These are phyloP conservation scores for Bipolaris sorokiniana DNA, from an alignment of 2,329 filamentous ascomycete species.

Conservation along the genomic window DNA sequence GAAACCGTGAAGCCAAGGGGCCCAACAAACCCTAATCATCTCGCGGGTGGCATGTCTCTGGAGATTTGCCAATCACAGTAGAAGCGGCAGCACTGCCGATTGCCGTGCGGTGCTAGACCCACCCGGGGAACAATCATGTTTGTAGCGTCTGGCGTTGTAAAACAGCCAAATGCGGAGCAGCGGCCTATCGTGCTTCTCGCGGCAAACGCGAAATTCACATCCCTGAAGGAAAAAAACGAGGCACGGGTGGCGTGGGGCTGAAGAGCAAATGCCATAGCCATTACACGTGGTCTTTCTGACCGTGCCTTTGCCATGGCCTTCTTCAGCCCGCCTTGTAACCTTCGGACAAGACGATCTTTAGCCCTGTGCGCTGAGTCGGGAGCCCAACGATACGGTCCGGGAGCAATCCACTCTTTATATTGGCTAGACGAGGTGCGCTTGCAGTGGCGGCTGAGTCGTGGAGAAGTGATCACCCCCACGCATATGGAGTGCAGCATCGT, in stretches of 20 bases:
- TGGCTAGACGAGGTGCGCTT: slow-evolving; percentile 35
- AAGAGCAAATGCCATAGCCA: slow-evolving; percentile 12
- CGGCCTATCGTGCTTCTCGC: slow-evolving; percentile 42
- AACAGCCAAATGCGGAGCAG: slow-evolving; percentile 22
- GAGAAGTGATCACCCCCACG: slow-evolving; percentile 17
- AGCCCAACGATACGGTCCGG: slow-evolving; percentile 42
- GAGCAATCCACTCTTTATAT: slow-evolving; percentile 28
- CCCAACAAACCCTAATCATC: slow-evolving; percentile 18
- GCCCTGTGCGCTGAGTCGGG: slow-evolving; percentile 36
- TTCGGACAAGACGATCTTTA: slow-evolving; percentile 29
- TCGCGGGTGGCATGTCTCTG: slow-evolving; percentile 10
- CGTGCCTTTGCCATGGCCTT: slow-evolving; percentile 14
- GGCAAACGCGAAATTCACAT: slow-evolving; percentile 27
- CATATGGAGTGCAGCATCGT: slow-evolving; percentile 16
- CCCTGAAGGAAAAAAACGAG: slow-evolving; percentile 4
- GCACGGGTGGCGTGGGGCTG: slow-evolving; percentile 8
- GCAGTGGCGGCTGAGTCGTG: slow-evolving; percentile 29
- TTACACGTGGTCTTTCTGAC: slow-evolving; percentile 23
- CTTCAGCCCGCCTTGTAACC: slow-evolving; percentile 19
- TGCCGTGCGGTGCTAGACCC: slow-evolving; percentile 21
- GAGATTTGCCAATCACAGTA: slow-evolving; percentile 30
- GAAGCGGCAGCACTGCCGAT: slow-evolving; percentile 21
- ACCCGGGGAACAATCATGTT: slow-evolving; percentile 20
- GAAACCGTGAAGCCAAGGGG: slow-evolving; percentile 21
- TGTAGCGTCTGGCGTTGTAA: slow-evolving; percentile 17